Percentiles rank a stretch among this genome's conserved stretches.
Conservation (phyloP, 73 alveolate genomes). For the Paramecium bursaria region DNA sequence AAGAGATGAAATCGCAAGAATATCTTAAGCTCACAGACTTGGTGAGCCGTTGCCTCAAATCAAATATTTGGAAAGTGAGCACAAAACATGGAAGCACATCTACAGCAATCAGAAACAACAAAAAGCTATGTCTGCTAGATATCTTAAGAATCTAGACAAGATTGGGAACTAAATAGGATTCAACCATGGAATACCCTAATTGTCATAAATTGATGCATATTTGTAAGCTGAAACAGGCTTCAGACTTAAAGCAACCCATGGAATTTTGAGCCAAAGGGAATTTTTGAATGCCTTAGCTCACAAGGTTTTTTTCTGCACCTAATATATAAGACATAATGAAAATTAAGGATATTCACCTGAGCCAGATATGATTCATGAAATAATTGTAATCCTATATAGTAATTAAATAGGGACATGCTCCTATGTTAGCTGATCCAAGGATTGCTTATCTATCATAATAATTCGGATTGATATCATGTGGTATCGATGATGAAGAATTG, state of each 20-base stretch:
- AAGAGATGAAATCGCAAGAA: conserved; percentile 67
- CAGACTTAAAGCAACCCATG: conserved; percentile 85
- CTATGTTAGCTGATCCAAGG: conserved; percentile 78
- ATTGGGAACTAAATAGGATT: conserved; percentile 60
- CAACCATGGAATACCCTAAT: conserved; percentile 75
- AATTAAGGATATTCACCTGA: conserved; percentile 75
- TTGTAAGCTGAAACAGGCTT: conserved; percentile 78
- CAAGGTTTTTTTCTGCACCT: conserved; percentile 84
- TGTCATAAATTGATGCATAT: conserved; percentile 77
- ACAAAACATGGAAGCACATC: conserved; percentile 69
- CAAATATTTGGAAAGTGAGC: conserved; percentile 69
- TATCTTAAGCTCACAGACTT: conserved; percentile 48
- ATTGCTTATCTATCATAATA: conserved; percentile 81
- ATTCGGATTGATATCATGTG: conserved; percentile 80
- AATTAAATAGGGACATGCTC: conserved; percentile 80
- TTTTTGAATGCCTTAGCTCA: conserved; percentile 90
- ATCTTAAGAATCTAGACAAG: not conserved
- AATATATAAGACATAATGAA: conserved; percentile 81
- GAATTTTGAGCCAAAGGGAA: conserved; percentile 81
- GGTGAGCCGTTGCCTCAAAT: conserved; percentile 66
- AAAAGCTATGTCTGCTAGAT: conserved; percentile 61
- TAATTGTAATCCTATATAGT: conserved; percentile 43
- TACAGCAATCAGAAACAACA: conserved; percentile 57
- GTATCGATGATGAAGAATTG: conserved; percentile 74
- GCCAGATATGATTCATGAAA: conserved; percentile 77